A percentile compares a stretch with the other conserved stretches of the same genome.
Evolutionary conservation across 1,139 yeast species (phyloP).

Genomic region (Zhuliangozyma parablackwelliae): DNA sequence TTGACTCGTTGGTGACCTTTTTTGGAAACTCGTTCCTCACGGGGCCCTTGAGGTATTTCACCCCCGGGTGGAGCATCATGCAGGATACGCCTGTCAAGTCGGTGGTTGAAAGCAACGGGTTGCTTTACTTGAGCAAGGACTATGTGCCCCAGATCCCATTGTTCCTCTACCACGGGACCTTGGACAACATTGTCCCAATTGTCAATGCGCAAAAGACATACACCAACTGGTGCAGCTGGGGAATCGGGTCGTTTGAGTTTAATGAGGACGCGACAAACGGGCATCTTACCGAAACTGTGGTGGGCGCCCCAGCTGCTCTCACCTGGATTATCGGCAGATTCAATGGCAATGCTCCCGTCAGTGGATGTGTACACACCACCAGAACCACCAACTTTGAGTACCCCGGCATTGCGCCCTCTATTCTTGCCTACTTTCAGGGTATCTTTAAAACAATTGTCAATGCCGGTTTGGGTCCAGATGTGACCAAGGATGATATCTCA

Average conservation of each 20-base stretch:
- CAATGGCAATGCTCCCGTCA: constrained; percentile 19
- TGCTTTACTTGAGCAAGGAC: constrained; percentile 13
- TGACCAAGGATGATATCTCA: background rate
- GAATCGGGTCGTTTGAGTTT: constrained; percentile 27
- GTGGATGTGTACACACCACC: constrained; percentile 23
- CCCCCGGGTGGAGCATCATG: constrained; percentile 15
- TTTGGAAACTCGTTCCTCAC: constrained; percentile 12
- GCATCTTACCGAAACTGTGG: constrained; percentile 21
- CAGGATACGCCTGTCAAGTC: constrained; percentile 10
- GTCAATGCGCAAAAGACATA: constrained; percentile 20
- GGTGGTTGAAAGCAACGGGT: constrained; percentile 18
- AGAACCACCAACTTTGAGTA: constrained; percentile 21
- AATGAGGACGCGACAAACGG: constrained; percentile 21
- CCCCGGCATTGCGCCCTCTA: constrained; percentile 11
- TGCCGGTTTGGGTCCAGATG: background rate
- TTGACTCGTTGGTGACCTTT: constrained; percentile 10
- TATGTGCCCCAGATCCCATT: constrained; percentile 28
- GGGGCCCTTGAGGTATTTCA: constrained; percentile 14
- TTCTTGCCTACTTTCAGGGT: background rate
- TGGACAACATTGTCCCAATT: constrained; percentile 27
- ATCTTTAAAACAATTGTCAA: background rate
- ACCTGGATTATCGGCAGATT: constrained; percentile 21
- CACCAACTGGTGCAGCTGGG: constrained; percentile 29
- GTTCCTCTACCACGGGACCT: constrained; percentile 29
- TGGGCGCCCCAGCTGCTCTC: constrained; percentile 29